Evolutionary conservation across 331 rosid genomes (phyloP), one percentile per base, ranked within the genome.

Genomic region (Malus hybrid): DNA sequence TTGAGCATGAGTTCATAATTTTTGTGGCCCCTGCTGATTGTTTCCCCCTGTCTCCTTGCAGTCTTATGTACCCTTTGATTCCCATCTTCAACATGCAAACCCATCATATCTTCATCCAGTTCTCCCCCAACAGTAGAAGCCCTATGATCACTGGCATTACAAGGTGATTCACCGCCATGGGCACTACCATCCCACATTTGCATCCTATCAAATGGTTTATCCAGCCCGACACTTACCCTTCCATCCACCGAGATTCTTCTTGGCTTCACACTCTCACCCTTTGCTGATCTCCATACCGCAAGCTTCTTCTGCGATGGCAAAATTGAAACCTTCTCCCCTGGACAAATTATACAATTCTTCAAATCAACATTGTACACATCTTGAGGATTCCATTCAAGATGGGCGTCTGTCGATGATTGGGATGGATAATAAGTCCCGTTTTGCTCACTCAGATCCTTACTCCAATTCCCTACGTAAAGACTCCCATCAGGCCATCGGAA

Each of bases 231-330:
- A 30, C 96, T 87, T 5, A 73, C 87, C 81, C 98, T 77, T 7
- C 89, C 89, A 29, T 91, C 98, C n/a, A 85, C 85, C 0, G 93
- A 84, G 73, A 79, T 84, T 70, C 96, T 84, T 69, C 92, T 86
- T 1, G 90, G 75, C 78, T 68, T 84, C 5, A 15, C 63, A 50
- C 81, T 66, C 3, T 85, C 89, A 42, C 74, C 84, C 79, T 91
- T 93, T 2, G 90, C 20, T 29, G 97, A 88, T 72, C 89, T 83
- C 96, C 93, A 91, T 32, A 91, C 82, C 0, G 97, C 97, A 14
- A 90, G 93, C 80, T 81, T 89, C 88, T 93, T 93, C 53, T 91
- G 96, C 3, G 98, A 91, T 18, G 98, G 94, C 68, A 91, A 67
- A 48, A 91, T 70, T 1, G 80, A 73, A 20, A 91, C 93, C 78